These are phyloP conservation scores for Amphirosellinia nigrospora DNA, from an alignment of 495 filamentous ascomycete genomes.

Conservation along the genomic window DNA sequence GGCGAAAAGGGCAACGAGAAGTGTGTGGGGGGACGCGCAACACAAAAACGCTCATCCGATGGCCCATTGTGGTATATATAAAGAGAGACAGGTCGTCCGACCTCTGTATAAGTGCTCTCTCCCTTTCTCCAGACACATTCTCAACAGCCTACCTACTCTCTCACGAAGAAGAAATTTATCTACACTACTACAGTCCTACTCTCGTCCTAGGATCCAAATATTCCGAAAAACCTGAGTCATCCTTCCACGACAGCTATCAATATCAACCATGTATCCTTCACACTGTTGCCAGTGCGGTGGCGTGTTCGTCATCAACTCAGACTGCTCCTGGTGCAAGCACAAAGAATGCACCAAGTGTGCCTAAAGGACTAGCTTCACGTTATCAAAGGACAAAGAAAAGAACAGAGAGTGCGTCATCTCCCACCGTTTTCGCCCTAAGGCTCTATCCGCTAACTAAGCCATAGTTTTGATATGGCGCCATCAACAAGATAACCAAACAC, in stretches of 20 bases:
- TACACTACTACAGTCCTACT: background rate
- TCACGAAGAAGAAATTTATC: background rate
- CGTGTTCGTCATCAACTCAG: constrained; percentile 55
- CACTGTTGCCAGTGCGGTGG: constrained; percentile 56
- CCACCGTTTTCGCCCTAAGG: background rate
- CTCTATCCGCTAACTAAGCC: background rate
- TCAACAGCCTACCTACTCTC: background rate
- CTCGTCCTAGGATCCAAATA: background rate
- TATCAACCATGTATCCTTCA: constrained; percentile 43
- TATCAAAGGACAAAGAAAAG: background rate
- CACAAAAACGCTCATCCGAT: constrained; percentile 11
- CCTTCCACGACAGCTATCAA: background rate
- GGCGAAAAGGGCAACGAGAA: constrained; percentile 14
- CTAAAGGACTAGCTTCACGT: constrained; percentile 31
- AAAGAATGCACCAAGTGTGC: constrained; percentile 50
- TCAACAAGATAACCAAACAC: background rate
- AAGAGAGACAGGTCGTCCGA: constrained; percentile 6
- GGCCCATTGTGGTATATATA: constrained; percentile 20
- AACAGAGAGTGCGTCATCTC: background rate
- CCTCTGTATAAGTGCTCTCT: background rate
- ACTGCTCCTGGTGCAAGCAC: constrained; percentile 52
- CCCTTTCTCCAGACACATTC: background rate
- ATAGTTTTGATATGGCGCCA: background rate
- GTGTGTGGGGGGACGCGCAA: constrained; percentile 20
- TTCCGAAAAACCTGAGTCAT: background rate